A percentile compares a stretch with the other conserved stretches of the same genome.
Conservation (phyloP, 2,329 filamentous ascomycete genomes). For the Botryotinia narcissicola region DNA sequence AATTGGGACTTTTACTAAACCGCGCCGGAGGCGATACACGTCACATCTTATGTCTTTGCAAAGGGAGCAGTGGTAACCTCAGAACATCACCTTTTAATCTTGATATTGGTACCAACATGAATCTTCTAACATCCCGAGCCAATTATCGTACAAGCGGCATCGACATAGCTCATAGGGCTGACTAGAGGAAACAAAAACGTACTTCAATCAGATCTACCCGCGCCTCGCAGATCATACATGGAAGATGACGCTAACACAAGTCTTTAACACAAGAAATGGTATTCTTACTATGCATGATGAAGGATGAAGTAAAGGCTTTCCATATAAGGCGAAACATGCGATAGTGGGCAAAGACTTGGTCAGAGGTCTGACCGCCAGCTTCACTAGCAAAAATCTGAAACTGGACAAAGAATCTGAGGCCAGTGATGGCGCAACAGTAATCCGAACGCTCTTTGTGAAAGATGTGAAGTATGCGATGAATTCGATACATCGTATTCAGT, state of each 20-base stretch:
- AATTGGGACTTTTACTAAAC: neutral
- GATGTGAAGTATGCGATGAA: neutral
- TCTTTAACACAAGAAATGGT: neutral
- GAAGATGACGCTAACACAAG: no score
- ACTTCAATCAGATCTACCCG: neutral
- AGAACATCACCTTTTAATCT: no score
- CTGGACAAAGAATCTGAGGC: neutral
- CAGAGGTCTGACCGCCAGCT: neutral
- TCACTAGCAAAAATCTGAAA: neutral
- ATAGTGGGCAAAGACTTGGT: neutral
- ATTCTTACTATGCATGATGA: neutral
- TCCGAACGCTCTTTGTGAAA: neutral
- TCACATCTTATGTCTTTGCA: neutral
- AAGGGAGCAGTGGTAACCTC: neutral
- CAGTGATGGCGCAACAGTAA: neutral
- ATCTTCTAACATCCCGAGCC: neutral
- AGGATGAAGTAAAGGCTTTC: neutral
- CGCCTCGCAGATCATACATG: neutral
- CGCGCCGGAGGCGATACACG: neutral
- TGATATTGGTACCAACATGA: no score
- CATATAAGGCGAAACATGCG: neutral
- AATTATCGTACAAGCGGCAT: neutral
- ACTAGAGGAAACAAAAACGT: neutral
- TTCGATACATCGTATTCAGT: neutral
- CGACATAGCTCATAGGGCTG: neutral